A percentile compares a stretch with the other conserved stretches of the same genome.
Conservation (phyloP, 2,329 filamentous ascomycete genomes). For the Scorias spongiosa region DNA sequence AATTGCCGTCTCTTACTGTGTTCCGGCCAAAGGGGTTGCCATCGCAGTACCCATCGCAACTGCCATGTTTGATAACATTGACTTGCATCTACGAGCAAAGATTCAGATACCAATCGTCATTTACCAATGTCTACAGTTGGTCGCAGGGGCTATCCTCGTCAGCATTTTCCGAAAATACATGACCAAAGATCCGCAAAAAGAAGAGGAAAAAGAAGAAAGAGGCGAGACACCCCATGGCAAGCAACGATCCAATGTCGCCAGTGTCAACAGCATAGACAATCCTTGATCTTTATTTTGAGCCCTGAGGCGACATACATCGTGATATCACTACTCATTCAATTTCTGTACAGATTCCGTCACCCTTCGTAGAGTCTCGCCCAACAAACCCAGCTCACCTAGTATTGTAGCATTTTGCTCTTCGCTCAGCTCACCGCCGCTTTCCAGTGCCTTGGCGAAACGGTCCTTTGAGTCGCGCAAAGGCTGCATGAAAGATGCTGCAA, state of each 20-base stretch:
- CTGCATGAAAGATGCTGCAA: conserved; percentile 28
- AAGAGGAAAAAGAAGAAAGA: conserved; percentile 25
- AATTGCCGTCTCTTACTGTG: conserved; percentile 58
- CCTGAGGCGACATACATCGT: no score
- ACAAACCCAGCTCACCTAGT: conserved; percentile 19
- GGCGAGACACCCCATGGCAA: no score
- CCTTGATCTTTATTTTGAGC: background rate
- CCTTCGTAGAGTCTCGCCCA: conserved; percentile 18
- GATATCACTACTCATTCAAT: conserved; percentile 10
- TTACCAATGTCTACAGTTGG: conserved; percentile 33
- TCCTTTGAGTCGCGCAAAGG: conserved; percentile 25
- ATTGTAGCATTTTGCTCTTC: conserved; percentile 21
- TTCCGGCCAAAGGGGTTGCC: conserved; percentile 56
- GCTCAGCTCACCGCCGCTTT: conserved; percentile 20
- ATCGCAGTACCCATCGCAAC: conserved; percentile 53
- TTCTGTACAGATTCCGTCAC: conserved; percentile 16
- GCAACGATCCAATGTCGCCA: background rate
- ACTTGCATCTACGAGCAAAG: conserved; percentile 39
- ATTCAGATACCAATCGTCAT: conserved; percentile 50
- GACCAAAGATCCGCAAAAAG: conserved; percentile 20
- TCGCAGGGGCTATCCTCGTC: conserved; percentile 26
- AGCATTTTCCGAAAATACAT: conserved; percentile 29
- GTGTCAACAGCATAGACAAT: background rate
- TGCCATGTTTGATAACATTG: conserved; percentile 49
- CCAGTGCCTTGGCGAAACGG: conserved; percentile 23